These are phyloP conservation scores for Stemphylium vesicarium DNA, from an alignment of 2,329 filamentous ascomycete genomes.

Conservation along the genomic window DNA sequence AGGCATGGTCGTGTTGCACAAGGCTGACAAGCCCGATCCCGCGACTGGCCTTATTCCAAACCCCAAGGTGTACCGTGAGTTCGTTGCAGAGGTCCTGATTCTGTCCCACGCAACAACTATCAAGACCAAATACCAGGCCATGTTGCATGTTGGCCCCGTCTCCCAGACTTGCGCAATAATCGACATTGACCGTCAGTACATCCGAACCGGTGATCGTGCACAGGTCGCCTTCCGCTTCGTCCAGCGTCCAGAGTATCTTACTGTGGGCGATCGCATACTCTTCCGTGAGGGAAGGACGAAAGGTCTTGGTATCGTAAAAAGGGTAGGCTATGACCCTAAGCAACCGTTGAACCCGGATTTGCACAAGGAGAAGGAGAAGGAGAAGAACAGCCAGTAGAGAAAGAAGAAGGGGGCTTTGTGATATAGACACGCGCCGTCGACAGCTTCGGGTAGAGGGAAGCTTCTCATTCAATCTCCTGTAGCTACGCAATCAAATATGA, in stretches of 20 bases:
- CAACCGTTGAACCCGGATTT: conserved; percentile 51
- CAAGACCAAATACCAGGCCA: conserved; percentile 95
- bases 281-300: conserved; percentile 96
- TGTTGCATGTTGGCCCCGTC: conserved; percentile 95
- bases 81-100: conserved; percentile 80
- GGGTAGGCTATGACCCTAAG: conserved; percentile 80
- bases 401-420: neutral
- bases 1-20: conserved; percentile 95
- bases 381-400: conserved; percentile 8
- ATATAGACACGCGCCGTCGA: too few relatives aligned
- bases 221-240: conserved; percentile 94
- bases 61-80: conserved; percentile 61
- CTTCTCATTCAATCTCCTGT: too few relatives aligned
- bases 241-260: conserved; percentile 90
- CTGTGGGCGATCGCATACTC: conserved; percentile 83
- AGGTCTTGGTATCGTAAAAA: conserved; percentile 92
- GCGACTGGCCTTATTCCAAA: conserved; percentile 41
- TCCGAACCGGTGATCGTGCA: conserved; percentile 92
- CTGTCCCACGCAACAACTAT: conserved; percentile 96
- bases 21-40: conserved; percentile 69
- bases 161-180: conserved; percentile 97
- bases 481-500: too few relatives aligned
- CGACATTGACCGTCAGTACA: conserved; percentile 94
- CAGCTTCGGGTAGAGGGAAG: too few relatives aligned
- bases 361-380: conserved; percentile 31